These are phyloP conservation scores for Pleurotus sapidus DNA, from an alignment of 768 basidiomycete genomes.

Conservation along the genomic window DNA sequence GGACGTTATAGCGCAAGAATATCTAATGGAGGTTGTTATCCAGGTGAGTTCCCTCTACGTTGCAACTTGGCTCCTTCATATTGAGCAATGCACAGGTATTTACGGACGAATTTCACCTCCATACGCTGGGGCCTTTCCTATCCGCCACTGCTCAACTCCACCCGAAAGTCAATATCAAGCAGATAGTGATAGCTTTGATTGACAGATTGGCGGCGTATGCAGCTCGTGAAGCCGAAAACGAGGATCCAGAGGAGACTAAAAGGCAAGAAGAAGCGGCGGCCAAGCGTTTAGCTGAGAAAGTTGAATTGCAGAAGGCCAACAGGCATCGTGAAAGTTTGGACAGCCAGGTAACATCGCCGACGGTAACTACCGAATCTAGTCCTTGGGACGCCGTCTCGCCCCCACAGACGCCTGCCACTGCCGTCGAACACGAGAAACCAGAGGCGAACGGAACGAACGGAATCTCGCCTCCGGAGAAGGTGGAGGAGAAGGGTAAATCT, in stretches of 20 bases:
- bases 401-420: conserved; percentile 26
- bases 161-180: conserved; percentile 97
- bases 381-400: conserved; percentile 40
- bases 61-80: too few relatives aligned
- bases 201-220: conserved; percentile 95
- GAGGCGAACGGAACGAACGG: conserved; percentile 17
- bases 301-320: conserved; percentile 68
- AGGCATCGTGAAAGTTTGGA: conserved; percentile 49
- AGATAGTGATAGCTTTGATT: conserved; percentile 96
- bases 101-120: conserved; percentile 97
- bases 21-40: conserved; percentile 99
- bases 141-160: conserved; percentile 95
- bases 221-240: conserved; percentile 94
- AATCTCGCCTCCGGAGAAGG: conserved; percentile 20
- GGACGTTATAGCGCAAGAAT: conserved; percentile 98
- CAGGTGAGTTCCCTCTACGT: conserved; percentile 53
- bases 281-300: conserved; percentile 81
- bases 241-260: conserved; percentile 93
- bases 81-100: conserved; percentile 62
- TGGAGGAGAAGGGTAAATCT: conserved; percentile 53
- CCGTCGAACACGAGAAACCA: conserved; percentile 14
- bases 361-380: conserved; percentile 29
- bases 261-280: conserved; percentile 92
- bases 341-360: conserved; percentile 28
- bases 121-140: conserved; percentile 94